These are phyloP conservation scores for Colletotrichum echinochloae DNA, from an alignment of 2,329 filamentous ascomycete genomes.

Conservation along the genomic window DNA sequence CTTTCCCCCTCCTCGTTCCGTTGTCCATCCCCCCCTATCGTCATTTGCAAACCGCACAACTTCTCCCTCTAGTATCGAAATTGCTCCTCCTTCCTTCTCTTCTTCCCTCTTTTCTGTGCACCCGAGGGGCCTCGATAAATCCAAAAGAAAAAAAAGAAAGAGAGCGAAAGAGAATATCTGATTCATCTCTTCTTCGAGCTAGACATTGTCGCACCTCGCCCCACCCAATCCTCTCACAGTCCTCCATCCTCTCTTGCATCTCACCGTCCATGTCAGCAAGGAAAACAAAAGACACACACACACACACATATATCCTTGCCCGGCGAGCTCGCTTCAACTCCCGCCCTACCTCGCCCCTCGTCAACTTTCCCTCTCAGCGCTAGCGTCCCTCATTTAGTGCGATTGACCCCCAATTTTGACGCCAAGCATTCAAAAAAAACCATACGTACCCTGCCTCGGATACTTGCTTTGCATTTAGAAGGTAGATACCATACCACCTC, in stretches of 20 bases:
- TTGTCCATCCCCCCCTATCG: constrained; percentile 16
- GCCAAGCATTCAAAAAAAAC: constrained; percentile 25
- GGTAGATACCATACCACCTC: neutral
- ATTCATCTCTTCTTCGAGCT: neutral
- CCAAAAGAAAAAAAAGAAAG: neutral
- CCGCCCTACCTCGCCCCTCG: constrained; percentile 8
- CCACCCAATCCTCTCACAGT: neutral
- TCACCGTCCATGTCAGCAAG: neutral
- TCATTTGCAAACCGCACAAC: constrained; percentile 24
- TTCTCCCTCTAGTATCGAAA: neutral
- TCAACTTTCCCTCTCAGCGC: constrained; percentile 23
- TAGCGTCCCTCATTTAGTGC: constrained; percentile 34
- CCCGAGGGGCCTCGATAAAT: neutral
- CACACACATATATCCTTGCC: neutral
- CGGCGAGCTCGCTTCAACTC: neutral
- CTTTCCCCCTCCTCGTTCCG: neutral
- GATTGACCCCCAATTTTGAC: constrained; percentile 33
- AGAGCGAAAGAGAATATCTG: neutral
- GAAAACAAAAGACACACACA: neutral
- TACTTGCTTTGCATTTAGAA: neutral
- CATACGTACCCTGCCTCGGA: constrained; percentile 2
- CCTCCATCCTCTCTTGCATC: constrained; percentile 1
- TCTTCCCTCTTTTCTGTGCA: neutral
- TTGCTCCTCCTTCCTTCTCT: neutral
- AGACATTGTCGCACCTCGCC: neutral